A percentile compares a stretch with the other conserved stretches of the same genome.
Evolutionary conservation across 1,139 yeast genomes (phyloP).

Genomic region (Yamadazyma buinensis): DNA sequence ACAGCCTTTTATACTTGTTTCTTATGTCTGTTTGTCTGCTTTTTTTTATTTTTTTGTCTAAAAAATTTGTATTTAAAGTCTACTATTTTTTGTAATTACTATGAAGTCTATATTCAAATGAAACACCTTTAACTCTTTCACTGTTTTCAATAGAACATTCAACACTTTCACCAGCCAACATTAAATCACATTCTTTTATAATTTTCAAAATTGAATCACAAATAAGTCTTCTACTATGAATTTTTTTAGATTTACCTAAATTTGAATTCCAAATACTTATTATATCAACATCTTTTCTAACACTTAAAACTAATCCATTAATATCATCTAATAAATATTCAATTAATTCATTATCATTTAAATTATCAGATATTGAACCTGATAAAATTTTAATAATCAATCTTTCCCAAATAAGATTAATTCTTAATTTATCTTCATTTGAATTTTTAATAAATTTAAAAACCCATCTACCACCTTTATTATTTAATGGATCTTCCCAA

Average conservation of each 20-base stretch:
- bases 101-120: conserved; percentile 45
- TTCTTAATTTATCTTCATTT: conserved; percentile 23
- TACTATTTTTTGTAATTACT: conserved; percentile 25
- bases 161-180: conserved; percentile 6
- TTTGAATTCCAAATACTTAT: conserved; percentile 55
- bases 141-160: conserved; percentile 5
- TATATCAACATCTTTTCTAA: conserved; percentile 48
- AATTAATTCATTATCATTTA: conserved; percentile 23
- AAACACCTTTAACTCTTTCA: conserved; percentile 43
- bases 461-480: conserved; percentile 66
- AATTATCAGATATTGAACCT: conserved; percentile 41
- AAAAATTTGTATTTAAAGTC: no score
- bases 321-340: conserved; percentile 43
- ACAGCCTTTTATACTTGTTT: no score
- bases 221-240: conserved; percentile 45
- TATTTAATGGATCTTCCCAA: conserved; percentile 68
- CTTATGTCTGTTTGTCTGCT: no score
- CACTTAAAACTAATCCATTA: conserved; percentile 49
- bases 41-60: no score
- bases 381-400: conserved; percentile 41
- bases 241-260: conserved; percentile 26
- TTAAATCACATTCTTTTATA: conserved; percentile 46
- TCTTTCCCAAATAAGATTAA: conserved; percentile 51
- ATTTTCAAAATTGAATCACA: conserved; percentile 46
- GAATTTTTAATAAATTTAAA: conserved; percentile 41